Evolutionary conservation across 495 filamentous ascomycete species (phyloP).

Genomic region (Tuber calosporum): DNA sequence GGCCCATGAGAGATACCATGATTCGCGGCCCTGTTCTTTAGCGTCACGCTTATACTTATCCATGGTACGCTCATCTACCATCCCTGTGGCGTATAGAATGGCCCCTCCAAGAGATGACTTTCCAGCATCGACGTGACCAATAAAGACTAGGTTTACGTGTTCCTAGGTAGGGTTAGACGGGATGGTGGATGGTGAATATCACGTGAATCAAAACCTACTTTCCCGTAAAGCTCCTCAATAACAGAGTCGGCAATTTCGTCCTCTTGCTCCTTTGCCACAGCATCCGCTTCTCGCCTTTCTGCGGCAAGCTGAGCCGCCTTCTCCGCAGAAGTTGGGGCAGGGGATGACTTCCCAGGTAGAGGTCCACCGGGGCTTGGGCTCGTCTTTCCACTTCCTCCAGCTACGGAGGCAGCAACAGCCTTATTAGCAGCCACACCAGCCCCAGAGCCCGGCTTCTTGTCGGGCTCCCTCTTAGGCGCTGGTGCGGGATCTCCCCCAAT

Average conservation of each 20-base stretch:
- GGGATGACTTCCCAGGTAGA: constrained; percentile 22
- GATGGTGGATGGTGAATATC: not conserved
- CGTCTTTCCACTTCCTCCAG: constrained; percentile 19
- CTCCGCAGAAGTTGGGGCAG: constrained; percentile 43
- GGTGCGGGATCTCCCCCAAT: constrained; percentile 51
- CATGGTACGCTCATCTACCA: constrained; percentile 97
- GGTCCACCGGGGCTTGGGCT: constrained; percentile 19
- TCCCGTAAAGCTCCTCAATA: constrained; percentile 92
- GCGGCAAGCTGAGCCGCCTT: constrained; percentile 50
- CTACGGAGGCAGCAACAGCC: constrained; percentile 19
- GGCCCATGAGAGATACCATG: constrained; percentile 98
- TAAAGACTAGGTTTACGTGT: constrained; percentile 96
- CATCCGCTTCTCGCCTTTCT: constrained; percentile 62
- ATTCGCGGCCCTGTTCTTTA: constrained; percentile 90
- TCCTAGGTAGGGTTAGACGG: constrained; percentile 48
- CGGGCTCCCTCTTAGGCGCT: constrained; percentile 47
- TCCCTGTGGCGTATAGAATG: constrained; percentile 86
- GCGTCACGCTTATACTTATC: constrained; percentile 97
- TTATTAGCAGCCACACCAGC: constrained; percentile 40
- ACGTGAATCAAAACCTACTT: constrained; percentile 43
- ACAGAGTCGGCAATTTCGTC: constrained; percentile 87
- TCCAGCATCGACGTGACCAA: constrained; percentile 95
- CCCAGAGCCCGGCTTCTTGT: constrained; percentile 55
- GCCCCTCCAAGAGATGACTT: constrained; percentile 92
- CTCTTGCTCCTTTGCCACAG: constrained; percentile 76